Evolutionary conservation across 2,329 filamentous ascomycete species (phyloP), one percentile per base, ranked within the genome.

Genomic region (Xylariomycetidae sp.): DNA sequence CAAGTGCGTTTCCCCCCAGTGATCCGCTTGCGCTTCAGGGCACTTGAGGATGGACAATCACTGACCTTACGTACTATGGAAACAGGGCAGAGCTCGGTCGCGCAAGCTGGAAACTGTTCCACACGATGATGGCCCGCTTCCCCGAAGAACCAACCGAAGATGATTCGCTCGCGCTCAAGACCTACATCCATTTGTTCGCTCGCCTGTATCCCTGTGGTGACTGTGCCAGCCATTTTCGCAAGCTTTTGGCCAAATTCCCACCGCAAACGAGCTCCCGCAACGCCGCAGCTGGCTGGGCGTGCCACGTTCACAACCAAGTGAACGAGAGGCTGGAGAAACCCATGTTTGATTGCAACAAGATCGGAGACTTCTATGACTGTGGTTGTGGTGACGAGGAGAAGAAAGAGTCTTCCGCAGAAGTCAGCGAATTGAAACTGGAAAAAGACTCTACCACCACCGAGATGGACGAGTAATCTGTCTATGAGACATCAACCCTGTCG

Each of bases 301-400:
- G 79, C 50, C 75, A 76, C 53, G 70, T 77, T 16, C 79, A 84
- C 50, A 84, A 84, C 48, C 60, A 74, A 45, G 79, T 84, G 37
- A 84, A 84, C 51, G 67, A 73, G 59, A 63, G 76, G 35, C 59
- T 83, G 19, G 60, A 72, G 48, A 82, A 83, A 58, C 61, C 67
- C 4, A 39, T 68, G 10, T 84, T 82, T 46, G 76, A 83, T 56
- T 84, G 79, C 48, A 73, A 65, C 37, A 74, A 77, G 19, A 79
- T 84, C 50, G 78, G 78, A 12, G 79, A 83, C 48, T 79, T 80
- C 52, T 84, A 83, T 57, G 79, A 84, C 52, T 84, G 79, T 50
- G 79, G 79, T 1, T 84, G 79, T 49, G 79, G 76, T 10, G 79
- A 82, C n/a, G 76, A 79, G 39, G 67, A 68, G 13, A 65, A 67